Percentiles rank a stretch among this genome's conserved stretches.
Evolutionary conservation across 2,329 filamentous ascomycete genomes (phyloP).

Genomic region (Podosphaera aphanis): DNA sequence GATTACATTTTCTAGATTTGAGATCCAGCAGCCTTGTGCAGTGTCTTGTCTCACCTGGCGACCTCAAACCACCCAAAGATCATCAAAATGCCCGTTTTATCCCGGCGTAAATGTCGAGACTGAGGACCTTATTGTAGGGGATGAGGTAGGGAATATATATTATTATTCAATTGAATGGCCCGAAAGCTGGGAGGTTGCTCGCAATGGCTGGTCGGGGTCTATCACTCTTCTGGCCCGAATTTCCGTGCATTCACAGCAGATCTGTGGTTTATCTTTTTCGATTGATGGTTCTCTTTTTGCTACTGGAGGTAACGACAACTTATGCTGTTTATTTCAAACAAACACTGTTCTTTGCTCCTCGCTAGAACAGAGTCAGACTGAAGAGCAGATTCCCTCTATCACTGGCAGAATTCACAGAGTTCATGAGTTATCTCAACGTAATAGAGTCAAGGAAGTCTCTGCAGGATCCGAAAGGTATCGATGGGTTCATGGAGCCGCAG

Average conservation of each 20-base stretch:
- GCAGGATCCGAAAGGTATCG: constrained; percentile 40
- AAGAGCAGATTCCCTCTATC: background rate
- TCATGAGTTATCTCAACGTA: constrained; percentile 15
- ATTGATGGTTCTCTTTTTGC: constrained; percentile 53
- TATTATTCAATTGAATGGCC: constrained; percentile 85
- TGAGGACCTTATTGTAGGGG: constrained; percentile 71
- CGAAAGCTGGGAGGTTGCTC: constrained; percentile 33
- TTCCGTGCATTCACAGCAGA: constrained; percentile 60
- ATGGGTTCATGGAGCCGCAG: constrained; percentile 63
- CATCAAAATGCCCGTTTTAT: constrained; percentile 24
- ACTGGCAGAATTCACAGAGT: constrained; percentile 8
- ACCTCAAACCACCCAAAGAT: constrained; percentile 31
- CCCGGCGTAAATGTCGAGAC: constrained; percentile 32
- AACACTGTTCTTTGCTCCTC: constrained; percentile 6
- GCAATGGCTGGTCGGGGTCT: constrained; percentile 50
- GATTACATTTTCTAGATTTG: constrained; percentile 42
- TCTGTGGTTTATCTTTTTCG: constrained; percentile 85
- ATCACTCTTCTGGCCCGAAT: constrained; percentile 60
- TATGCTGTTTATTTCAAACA: constrained; percentile 55
- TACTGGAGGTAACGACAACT: constrained; percentile 80
- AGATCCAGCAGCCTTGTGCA: constrained; percentile 45
- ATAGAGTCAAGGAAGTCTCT: constrained; percentile 23
- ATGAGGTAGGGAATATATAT: constrained; percentile 61
- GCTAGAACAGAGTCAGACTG: constrained; percentile 1
- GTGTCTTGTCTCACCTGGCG: constrained; percentile 68